Evolutionary conservation across 768 basidiomycete genomes (phyloP), one percentile per base, ranked within the genome.

Genomic region (Flagelloscypha sp.): DNA sequence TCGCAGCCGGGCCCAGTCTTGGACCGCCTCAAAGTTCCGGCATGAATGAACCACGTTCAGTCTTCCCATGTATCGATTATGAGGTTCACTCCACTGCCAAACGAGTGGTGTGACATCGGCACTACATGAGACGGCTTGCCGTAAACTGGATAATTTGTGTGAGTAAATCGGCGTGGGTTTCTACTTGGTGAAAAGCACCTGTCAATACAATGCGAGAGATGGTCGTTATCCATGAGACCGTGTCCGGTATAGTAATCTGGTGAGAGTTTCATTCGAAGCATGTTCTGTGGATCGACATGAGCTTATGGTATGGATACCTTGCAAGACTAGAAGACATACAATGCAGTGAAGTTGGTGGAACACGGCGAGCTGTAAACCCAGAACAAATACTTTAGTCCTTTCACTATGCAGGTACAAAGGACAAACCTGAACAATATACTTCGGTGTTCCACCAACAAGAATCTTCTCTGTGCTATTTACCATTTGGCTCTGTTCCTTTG

Each of bases 301-400:
- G 32, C 37, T 18, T 15, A 17, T n/a, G n/a, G n/a, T n/a, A n/a
- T n/a, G n/a, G n/a, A n/a, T n/a, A n/a, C n/a, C n/a, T n/a, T n/a
- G n/a, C n/a, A n/a, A n/a, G n/a, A 22, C 23, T 6, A 27, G 28
- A 9, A 12, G 10, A 27, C 51, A 8, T 19, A 59, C 57, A 37
- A 57, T 28, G 33, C 57, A 59, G 37, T 56, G 55, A 7, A 56
- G 42, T 30, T 54, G 49, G 29, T 56, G 56, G 37, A 51, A 56
- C 3, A 56, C 50, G 18, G 51, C 50, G 9, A 54, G 46, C 7
- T 45, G 34, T 6, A 50, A n/a, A n/a, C n/a, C n/a, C n/a, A n/a
- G n/a, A n/a, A n/a, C n/a, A n/a, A n/a, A n/a, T n/a, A n/a, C n/a
- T n/a, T n/a, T n/a, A n/a, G n/a, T n/a, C n/a, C n/a, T n/a, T n/a